Conservation (phyloP, 176 grass and related monocot genomes). For the Carex kokanica region DNA sequence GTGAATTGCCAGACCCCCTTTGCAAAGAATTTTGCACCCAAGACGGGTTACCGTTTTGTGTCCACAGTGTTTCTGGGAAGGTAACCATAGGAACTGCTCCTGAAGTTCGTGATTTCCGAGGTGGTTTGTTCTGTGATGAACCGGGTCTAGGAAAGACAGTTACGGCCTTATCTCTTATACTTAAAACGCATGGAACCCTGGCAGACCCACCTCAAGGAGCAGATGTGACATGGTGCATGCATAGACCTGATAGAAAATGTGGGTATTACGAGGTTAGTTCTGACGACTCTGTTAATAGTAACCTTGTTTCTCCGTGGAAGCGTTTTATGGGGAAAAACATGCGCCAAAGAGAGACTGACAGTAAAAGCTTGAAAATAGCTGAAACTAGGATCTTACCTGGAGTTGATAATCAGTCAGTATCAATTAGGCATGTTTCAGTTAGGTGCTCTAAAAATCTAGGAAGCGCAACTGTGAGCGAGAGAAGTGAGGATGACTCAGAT, state of each 20-base stretch:
- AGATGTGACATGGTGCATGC: constrained; percentile 72
- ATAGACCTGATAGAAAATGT: constrained; percentile 66
- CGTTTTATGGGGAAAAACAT: constrained; percentile 37
- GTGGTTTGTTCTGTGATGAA: constrained; percentile 99
- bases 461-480: constrained; percentile 43
- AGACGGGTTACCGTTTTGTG: constrained; percentile 71
- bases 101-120: constrained; percentile 61
- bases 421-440: constrained; percentile 23
- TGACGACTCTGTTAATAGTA: constrained; percentile 32
- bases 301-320: constrained; percentile 30
- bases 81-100: constrained; percentile 51
- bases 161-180: constrained; percentile 89
- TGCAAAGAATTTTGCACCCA: constrained; percentile 69
- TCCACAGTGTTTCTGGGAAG: constrained; percentile 77
- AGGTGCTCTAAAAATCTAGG: constrained; percentile 46
- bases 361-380: background rate
- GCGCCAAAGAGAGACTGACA: constrained; percentile 45
- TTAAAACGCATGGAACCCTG: constrained; percentile 83
- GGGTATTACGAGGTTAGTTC: constrained; percentile 80
- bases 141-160: constrained; percentile 95
- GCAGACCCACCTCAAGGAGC: constrained; percentile 64
- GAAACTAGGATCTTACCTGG: constrained; percentile 15
- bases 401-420: constrained; percentile 24
- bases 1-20: constrained; percentile 55
- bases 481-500: constrained; percentile 32